These are phyloP conservation scores for Zygnema circumcarinatum DNA, from an alignment of 139 green algal species.

Conservation along the genomic window DNA sequence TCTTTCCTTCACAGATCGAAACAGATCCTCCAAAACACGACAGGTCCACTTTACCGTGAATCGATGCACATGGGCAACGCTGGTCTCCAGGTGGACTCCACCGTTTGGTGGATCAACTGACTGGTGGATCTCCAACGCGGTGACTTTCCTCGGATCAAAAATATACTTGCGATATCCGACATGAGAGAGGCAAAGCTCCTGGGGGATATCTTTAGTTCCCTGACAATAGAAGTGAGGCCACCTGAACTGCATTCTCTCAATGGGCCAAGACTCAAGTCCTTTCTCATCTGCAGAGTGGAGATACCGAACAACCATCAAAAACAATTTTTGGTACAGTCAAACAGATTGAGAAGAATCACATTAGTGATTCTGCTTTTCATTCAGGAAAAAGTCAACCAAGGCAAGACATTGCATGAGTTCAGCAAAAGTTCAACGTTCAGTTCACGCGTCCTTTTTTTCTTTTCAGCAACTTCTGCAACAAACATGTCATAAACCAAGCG, in stretches of 20 bases:
- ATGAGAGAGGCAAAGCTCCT: not conserved
- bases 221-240: constrained; percentile 25
- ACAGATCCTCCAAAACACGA: too few species aligned
- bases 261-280: not conserved
- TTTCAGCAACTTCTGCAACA: too few species aligned
- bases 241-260: constrained; percentile 37
- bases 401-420: too few species aligned
- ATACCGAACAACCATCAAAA: too few species aligned
- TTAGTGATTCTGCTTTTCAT: too few species aligned
- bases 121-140: constrained; percentile 2
- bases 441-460: too few species aligned
- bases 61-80: not conserved
- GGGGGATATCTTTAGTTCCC: not conserved
- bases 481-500: too few species aligned
- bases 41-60: not conserved
- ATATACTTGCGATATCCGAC: constrained; percentile 21
- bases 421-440: too few species aligned
- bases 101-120: not conserved
- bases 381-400: too few species aligned
- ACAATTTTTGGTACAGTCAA: too few species aligned
- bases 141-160: constrained; percentile 9
- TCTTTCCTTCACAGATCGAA: too few species aligned
- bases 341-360: too few species aligned
- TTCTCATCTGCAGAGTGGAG: constrained; percentile 16
- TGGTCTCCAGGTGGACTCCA: not conserved